A percentile compares a stretch with the other conserved stretches of the same genome.
Evolutionary conservation across 2,329 filamentous ascomycete genomes (phyloP).

Genomic region (Gaeumannomyces tritici): DNA sequence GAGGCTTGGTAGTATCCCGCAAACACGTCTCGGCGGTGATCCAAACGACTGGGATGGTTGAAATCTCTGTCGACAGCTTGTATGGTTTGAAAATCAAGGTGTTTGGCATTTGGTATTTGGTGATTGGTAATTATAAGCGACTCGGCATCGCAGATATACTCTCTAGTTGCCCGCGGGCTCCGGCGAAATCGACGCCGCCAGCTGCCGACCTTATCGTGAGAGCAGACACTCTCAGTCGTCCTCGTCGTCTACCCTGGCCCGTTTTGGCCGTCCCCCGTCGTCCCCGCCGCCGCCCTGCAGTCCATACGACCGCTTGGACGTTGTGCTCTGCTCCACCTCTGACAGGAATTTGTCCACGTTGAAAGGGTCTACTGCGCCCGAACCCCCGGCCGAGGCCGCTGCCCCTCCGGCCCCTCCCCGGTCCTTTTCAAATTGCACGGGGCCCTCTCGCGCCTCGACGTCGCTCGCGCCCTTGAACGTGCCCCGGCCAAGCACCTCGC

Average conservation of each 20-base stretch:
- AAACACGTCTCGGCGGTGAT: too few relatives aligned
- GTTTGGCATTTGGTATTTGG: too few relatives aligned
- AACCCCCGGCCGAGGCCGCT: constrained; percentile 9
- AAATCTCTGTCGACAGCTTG: too few relatives aligned
- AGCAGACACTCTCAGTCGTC: constrained; percentile 27
- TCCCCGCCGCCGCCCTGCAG: constrained; percentile 48
- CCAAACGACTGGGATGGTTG: too few relatives aligned
- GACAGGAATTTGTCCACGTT: constrained; percentile 90
- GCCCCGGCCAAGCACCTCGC: constrained; percentile 76
- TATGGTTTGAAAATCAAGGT: too few relatives aligned
- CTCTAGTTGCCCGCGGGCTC: too few relatives aligned
- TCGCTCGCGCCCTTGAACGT: constrained; percentile 84
- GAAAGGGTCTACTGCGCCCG: constrained; percentile 60
- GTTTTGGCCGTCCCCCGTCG: constrained; percentile 47
- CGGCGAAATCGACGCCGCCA: background rate
- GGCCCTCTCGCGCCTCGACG: constrained; percentile 78
- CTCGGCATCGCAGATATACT: background rate
- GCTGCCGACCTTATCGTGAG: too few relatives aligned
- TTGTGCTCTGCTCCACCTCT: constrained; percentile 56
- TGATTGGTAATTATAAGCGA: background rate
- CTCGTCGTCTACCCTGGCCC: constrained; percentile 70
- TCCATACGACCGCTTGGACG: constrained; percentile 66
- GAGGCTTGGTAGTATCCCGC: too few relatives aligned
- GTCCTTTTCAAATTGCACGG: constrained; percentile 95
- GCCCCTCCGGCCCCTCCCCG: constrained; percentile 19